Evolutionary conservation across 2,329 filamentous ascomycete species (phyloP), one percentile per base, ranked within the genome.

Genomic region (Tolypocladium ovalisporum): DNA sequence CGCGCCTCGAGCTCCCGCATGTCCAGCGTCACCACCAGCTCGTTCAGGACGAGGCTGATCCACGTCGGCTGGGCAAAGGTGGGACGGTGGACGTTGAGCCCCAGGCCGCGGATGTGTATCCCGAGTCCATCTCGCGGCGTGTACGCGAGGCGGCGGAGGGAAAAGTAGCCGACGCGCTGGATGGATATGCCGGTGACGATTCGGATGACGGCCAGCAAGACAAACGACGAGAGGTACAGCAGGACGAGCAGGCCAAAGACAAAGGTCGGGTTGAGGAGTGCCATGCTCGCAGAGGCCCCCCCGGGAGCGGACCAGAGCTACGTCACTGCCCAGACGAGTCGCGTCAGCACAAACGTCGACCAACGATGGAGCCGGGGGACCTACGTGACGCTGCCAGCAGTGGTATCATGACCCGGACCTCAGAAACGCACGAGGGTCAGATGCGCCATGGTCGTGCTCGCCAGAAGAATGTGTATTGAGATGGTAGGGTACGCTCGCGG

Each of bases 1-100:
- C 75, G 76, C 32, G 75, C 75, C 62, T 83, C 81, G 47, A 94
- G 72, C 53, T 84, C 81, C 59, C 82, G 81, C 52, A 91, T 76
- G 68, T 99, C 90, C 49, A 97, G 71, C 0, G 90, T 95, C 54
- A 99, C 80, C 54, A 86, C 88, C 54, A 97, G 77, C 68, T 97
- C 94, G 66, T 85, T 89, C 59, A 99, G 75, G 10, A 94, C 89
- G 54, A 99, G 79, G 70, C 92, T 97, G 65, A 96, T 77, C 91
- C 93, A 97, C 61, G 95, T 97, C 51, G 94, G 94, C 71, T 97
- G 91, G 52, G 93, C 90, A 73, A 99, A 97, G 7, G 94, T 97
- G 15, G 94, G 94, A 5, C 92, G 86, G 73, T 99, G 94, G 61
- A 97, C 74, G 58, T 89, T 88, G 65, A 99, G 79, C 51, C 94